Evolutionary conservation across 2,329 filamentous ascomycete species (phyloP), one percentile per base, ranked within the genome.

Genomic region (Scedosporium aurantiacum): DNA sequence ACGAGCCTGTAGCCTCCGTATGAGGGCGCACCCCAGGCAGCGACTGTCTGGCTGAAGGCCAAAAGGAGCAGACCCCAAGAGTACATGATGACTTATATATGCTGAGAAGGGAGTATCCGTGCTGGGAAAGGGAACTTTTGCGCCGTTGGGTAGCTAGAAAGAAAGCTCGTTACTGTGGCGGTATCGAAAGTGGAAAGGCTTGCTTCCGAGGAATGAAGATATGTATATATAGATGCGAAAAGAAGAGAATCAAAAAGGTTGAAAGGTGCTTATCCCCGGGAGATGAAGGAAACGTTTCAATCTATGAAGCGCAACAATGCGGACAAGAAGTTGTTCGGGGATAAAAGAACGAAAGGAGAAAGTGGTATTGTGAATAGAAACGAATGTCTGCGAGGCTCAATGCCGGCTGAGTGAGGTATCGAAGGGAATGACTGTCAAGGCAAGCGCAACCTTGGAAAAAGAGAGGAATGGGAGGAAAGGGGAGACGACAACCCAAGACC

Each of bases 1-100:
- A 77, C 55, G 5, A 70, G 67, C 18, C 62, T 68, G 67, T 73
- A 74, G 59, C 75, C 75, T 7, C 64, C 63, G 65, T 80, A 79
- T 23, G 57, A 28, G 2, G 79, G 77, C 0, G 74, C 67, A 2
- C 69, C 65, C 63, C 67, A 70, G 50, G 78, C 78, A 0, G 68
- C 64, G n/a, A 67, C 72, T 10, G 74, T 57, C 23, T 70, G 66
- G 23, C 69, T 62, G 23, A 74, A 63, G 28, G 69, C 57, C 32
- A 64, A 68, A 40, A 72, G 64, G 27, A 74, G 58, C 40, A 27
- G 6, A 27, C 55, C 50, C 12, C 18, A 14, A 21, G 50, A 54
- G 18, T 54, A 23, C 50, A 54, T 54, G 50, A 54, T 25, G 18
- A 23, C 23, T 54, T 27, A 27, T 54, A 10, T 7, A 12, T 10